A percentile compares a stretch with the other conserved stretches of the same genome.
Evolutionary conservation across 2,329 filamentous ascomycete species (phyloP).

Genomic region (Rachicladosporium sp.): DNA sequence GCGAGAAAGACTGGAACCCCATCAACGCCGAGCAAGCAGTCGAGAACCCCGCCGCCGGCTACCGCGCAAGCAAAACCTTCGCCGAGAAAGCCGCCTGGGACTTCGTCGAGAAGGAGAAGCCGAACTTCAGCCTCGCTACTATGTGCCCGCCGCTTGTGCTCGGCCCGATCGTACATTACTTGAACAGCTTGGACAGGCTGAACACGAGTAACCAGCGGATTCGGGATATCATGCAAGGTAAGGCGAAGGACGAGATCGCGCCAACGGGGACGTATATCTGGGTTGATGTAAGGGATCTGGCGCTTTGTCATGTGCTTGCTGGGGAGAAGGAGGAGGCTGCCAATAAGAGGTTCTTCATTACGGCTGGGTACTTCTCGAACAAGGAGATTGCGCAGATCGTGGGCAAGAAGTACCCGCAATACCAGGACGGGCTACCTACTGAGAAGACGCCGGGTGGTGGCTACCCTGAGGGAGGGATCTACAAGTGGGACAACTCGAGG

Average conservation of each 20-base stretch:
- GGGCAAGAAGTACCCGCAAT: conserved; percentile 42
- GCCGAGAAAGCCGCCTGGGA: conserved; percentile 44
- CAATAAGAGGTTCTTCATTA: conserved; percentile 52
- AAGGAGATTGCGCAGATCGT: conserved; percentile 46
- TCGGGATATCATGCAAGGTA: conserved; percentile 50
- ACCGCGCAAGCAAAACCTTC: conserved; percentile 49
- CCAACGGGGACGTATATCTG: conserved; percentile 42
- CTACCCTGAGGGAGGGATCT: conserved; percentile 38
- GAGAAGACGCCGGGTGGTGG: conserved; percentile 29
- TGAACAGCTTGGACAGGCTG: conserved; percentile 49
- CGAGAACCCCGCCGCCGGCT: conserved; percentile 31
- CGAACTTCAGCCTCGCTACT: conserved; percentile 36
- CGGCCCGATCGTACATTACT: conserved; percentile 44
- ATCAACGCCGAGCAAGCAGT: conserved; percentile 40
- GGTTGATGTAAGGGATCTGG: conserved; percentile 44
- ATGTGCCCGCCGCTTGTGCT: conserved; percentile 40
- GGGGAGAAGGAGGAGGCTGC: conserved; percentile 43
- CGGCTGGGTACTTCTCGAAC: conserved; percentile 49
- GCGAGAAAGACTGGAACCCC: conserved; percentile 46
- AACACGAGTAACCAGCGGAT: conserved; percentile 65
- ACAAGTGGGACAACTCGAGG: conserved; percentile 44
- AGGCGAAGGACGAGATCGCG: conserved; percentile 44
- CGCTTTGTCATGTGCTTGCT: conserved; percentile 50
- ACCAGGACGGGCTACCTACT: conserved; percentile 37
- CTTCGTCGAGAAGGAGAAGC: conserved; percentile 39